Evolutionary conservation across 1,284 basidiomycete genomes (phyloP).

Genomic region (Marasmius sp.): DNA sequence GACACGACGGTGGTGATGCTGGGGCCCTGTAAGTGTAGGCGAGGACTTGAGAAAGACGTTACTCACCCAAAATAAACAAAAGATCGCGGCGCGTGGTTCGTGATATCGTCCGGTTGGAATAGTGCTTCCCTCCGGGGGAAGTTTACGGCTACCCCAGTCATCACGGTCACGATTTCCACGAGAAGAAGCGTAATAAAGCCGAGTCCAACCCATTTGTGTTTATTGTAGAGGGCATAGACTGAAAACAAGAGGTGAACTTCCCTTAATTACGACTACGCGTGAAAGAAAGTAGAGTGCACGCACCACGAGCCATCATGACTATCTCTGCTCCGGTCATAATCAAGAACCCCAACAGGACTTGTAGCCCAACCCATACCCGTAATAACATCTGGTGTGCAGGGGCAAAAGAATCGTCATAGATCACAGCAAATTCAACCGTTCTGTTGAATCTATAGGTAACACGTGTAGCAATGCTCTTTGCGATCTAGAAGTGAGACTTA

Average conservation of each 20-base stretch:
- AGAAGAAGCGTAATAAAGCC: slow-evolving; percentile 14
- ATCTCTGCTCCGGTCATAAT: slow-evolving; percentile 19
- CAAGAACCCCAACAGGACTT: slow-evolving; percentile 18
- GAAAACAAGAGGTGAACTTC: neutral
- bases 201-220: slow-evolving; percentile 13
- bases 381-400: slow-evolving; percentile 6
- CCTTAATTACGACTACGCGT: neutral
- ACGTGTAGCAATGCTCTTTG: neutral
- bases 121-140: slow-evolving; percentile 9
- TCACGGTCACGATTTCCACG: slow-evolving; percentile 13
- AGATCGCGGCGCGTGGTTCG: slow-evolving; percentile 10
- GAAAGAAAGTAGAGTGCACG: neutral
- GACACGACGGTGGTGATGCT: slow-evolving; percentile 14
- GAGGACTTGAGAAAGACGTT: neutral
- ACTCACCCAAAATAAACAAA: slow-evolving; percentile 17
- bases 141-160: slow-evolving; percentile 12
- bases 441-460: slow-evolving; percentile 15
- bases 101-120: neutral
- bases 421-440: slow-evolving; percentile 4
- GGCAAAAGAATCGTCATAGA: neutral
- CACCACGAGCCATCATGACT: slow-evolving; percentile 23
- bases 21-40: neutral
- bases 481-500: slow-evolving; percentile 1
- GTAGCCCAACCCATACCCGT: slow-evolving; percentile 19
- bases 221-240: slow-evolving; percentile 23